phyloP scores from a whole-genome alignment of 2,329 filamentous ascomycete genomes.

The Aureobasidium sp. region DNA sequence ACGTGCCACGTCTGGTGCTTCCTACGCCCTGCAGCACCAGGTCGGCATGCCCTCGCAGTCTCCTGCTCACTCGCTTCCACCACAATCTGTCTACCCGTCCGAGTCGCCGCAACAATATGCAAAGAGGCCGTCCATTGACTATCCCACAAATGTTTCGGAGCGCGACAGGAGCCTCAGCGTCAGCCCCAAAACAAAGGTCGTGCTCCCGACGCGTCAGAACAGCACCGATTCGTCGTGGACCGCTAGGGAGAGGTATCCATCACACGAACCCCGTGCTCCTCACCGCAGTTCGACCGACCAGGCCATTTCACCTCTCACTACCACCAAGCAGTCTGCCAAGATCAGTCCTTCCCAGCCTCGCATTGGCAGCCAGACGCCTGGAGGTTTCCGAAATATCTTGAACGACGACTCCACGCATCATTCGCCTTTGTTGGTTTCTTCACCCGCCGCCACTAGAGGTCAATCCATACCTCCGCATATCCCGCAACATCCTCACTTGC shows the following conservation, averaged over 20 bases:
- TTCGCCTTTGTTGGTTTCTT: constrained; percentile 6
- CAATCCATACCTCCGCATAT: not conserved
- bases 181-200: constrained; percentile 60
- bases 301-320: constrained; percentile 8
- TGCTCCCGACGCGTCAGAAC: constrained; percentile 22
- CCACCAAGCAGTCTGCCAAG: constrained; percentile 1
- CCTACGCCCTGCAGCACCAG: constrained; percentile 3
- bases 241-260: not conserved
- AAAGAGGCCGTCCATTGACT: constrained; percentile 21
- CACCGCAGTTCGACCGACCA: constrained; percentile 10
- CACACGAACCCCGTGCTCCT: not conserved
- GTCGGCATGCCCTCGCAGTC: constrained; percentile 20
- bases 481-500: constrained; percentile 3
- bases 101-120: constrained; percentile 29
- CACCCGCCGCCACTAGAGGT: not conserved
- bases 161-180: constrained; percentile 65
- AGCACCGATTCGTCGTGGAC: constrained; percentile 17
- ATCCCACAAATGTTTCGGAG: constrained; percentile 41
- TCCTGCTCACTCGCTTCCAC: constrained; percentile 19
- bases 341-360: constrained; percentile 5
- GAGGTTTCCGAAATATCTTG: constrained; percentile 5
- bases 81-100: constrained; percentile 27
- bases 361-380: not conserved
- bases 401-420: constrained; percentile 4
- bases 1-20: not conserved